phyloP scores from a whole-genome alignment of 306 rosid genomes.

The cucumber (Cucumis sativus) region Cucumber_9930_V3 NC_026661.2:17491001-17491500 shows the following conservation, averaged over 20 bases:
- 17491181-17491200: too few species aligned
- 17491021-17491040: neutral
- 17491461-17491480: neutral
- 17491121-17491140: too few species aligned
- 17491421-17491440: neutral
- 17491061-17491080: neutral
- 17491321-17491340: neutral
- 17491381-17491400: neutral
- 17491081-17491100: neutral
- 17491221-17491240: too few species aligned
- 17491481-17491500: neutral
- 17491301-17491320: neutral
- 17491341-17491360: neutral
- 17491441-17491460: constrained; percentile 1
- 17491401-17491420: neutral
- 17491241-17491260: too few species aligned
- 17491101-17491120: neutral
- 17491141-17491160: too few species aligned
- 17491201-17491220: too few species aligned
- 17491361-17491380: neutral
- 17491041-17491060: neutral
- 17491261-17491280: neutral
- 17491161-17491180: too few species aligned
- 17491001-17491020: neutral
- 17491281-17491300: neutral